A percentile compares a stretch with the other conserved stretches of the same genome.
Conservation (phyloP, 352 stramenopile genomes). For the Pythium aristosporum region DNA sequence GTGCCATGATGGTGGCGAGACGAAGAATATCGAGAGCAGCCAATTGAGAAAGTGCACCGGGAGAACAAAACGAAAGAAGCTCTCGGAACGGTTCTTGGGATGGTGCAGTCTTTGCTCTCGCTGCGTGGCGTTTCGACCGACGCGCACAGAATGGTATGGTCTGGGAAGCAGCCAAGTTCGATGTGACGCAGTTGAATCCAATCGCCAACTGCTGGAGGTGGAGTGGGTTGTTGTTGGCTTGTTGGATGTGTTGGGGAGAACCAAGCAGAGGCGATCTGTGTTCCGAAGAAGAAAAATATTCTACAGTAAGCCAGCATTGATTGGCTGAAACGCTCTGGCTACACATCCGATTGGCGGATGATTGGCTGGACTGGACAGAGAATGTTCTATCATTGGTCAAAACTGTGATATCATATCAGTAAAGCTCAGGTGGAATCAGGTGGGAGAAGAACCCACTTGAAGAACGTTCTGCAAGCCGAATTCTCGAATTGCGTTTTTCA, state of each 20-base stretch:
- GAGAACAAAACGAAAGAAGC: neutral
- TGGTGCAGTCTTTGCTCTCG: neutral
- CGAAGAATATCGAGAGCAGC: neutral
- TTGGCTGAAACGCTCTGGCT: neutral
- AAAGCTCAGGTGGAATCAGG: neutral
- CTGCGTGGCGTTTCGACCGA: slow-evolving; percentile 1
- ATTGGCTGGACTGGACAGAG: slow-evolving; percentile 5
- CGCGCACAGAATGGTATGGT: too few relatives aligned
- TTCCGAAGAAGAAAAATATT: slow-evolving; percentile 3
- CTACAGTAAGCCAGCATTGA: neutral
- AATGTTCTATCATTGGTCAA: neutral
- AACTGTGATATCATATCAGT: too few relatives aligned
- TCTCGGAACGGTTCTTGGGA: neutral
- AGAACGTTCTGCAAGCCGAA: slow-evolving; percentile 19
- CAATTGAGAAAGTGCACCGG: neutral
- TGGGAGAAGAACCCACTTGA: slow-evolving; percentile 6
- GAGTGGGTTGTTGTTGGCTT: slow-evolving; percentile 1
- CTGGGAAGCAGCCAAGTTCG: neutral
- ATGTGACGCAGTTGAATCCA: neutral
- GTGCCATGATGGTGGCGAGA: neutral
- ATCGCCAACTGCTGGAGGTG: slow-evolving; percentile 8
- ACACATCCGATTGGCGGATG: neutral
- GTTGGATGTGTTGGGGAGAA: neutral
- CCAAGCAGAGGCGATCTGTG: too few relatives aligned
- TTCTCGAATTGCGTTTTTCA: neutral